Base-by-base conservation (phyloP, 805 yeast species). In the Starmera amethionina region DNA sequence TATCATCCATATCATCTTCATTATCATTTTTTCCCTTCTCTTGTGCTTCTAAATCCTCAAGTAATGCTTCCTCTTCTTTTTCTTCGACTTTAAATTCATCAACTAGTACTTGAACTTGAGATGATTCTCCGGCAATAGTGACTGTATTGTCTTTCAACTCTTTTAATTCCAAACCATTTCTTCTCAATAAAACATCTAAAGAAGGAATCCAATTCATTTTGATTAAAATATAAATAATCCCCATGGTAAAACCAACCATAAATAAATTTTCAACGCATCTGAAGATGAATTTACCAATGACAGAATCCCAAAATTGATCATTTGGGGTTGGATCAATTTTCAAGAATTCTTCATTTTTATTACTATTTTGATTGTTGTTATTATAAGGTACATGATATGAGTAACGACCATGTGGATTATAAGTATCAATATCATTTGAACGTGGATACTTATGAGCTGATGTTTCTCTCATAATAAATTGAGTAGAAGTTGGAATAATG, bases 251-350 rank as follows among this genome's bases (percentile, higher is more conserved):
- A 5, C 62, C 30, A n/a, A 67, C 46, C 39, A 67, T 55, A 32
- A 67, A 39, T 3, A 68, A 53, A 37, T 68, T 67, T 47, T 72
- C 76, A 4, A 69, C 30, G 40, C 58, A 41, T 40, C 63, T 55
- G 32, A 58, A 56, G 4, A 59, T 40, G 33, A 65, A 56, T 14
- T 51, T 53, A 1, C 61, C 64, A 36, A 62, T 35, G 4, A 41
- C 48, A 2, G 56, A 42, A 18, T 44, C 50, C 27, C 46, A 49
- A 35, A 51, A 49, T 3, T 34, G 35, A 3, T 38, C 38, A 19
- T 45, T 40, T 12, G 55, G 50, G 4, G 53, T 44, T 5, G 58
- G 52, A 35, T 50, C 63, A 6, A 58, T 48, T 32, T 52, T 40
- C n/a, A 56, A 36, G 1, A 52, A 19, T 3, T 54, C 45, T 2